Evolutionary conservation across 2,329 filamentous ascomycete genomes (phyloP).

Genomic region (Endothia cerciana): DNA sequence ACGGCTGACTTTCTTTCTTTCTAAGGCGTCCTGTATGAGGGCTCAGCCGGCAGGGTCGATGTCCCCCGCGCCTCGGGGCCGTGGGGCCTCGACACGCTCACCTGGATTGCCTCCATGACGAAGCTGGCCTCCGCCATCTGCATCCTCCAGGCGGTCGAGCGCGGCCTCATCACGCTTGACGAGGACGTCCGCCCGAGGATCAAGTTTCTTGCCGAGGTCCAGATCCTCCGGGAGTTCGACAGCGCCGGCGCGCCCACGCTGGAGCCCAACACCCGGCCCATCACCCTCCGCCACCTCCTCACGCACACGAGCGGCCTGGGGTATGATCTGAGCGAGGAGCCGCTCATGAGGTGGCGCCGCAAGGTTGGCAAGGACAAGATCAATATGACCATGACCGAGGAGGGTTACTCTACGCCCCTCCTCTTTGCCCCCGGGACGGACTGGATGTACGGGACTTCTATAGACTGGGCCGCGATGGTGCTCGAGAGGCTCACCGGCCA

Average conservation of each 20-base stretch:
- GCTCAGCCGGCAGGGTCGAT: slow-evolving; percentile 42
- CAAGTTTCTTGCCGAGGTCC: slow-evolving; percentile 47
- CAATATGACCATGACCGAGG: slow-evolving; percentile 28
- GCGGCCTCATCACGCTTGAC: slow-evolving; percentile 41
- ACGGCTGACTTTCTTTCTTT: not conserved
- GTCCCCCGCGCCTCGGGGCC: slow-evolving; percentile 36
- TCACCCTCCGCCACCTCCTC: slow-evolving; percentile 52
- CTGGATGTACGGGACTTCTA: slow-evolving; percentile 37
- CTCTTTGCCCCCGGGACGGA: slow-evolving; percentile 37
- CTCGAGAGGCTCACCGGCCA: slow-evolving; percentile 33
- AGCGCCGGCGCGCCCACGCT: slow-evolving; percentile 38
- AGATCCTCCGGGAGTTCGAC: slow-evolving; percentile 49
- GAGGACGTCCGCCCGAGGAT: slow-evolving; percentile 43
- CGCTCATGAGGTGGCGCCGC: slow-evolving; percentile 25
- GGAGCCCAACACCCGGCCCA: slow-evolving; percentile 36
- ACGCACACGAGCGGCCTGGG: slow-evolving; percentile 49
- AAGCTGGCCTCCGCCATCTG: slow-evolving; percentile 46
- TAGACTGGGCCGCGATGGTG: slow-evolving; percentile 38
- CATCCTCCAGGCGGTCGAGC: slow-evolving; percentile 47
- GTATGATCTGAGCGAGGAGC: slow-evolving; percentile 44
- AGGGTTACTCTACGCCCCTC: slow-evolving; percentile 35
- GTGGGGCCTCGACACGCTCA: slow-evolving; percentile 41
- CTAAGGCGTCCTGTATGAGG: slow-evolving; percentile 41
- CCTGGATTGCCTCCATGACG: slow-evolving; percentile 42
- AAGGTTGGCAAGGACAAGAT: slow-evolving; percentile 16